A percentile compares a stretch with the other conserved stretches of the same genome.
Evolutionary conservation across 148 eudicot genomes (phyloP).

Genomic region (Hydrangea macrophylla): DNA sequence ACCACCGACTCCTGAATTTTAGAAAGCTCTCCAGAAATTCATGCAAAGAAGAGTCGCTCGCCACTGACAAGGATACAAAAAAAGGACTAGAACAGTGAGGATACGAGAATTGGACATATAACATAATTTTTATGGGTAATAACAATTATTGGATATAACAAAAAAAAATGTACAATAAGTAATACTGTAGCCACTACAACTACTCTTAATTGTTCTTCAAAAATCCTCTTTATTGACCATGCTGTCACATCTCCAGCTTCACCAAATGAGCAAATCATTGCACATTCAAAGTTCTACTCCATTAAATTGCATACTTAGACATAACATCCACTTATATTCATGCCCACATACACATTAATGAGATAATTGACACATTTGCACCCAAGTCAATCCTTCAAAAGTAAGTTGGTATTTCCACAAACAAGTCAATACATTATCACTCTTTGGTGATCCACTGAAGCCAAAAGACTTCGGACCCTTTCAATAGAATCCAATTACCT

Average conservation of each 20-base stretch:
- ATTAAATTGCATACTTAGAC: neutral
- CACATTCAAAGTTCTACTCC: neutral
- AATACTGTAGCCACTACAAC: no score
- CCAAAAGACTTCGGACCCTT: neutral
- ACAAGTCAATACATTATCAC: neutral
- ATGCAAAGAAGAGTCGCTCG: slow-evolving; percentile 67
- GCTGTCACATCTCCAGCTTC: slow-evolving; percentile 4
- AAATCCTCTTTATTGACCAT: no score
- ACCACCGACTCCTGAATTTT: slow-evolving; percentile 89
- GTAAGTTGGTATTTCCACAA: neutral
- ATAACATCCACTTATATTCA: no score
- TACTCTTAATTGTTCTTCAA: no score
- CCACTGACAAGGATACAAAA: slow-evolving; percentile 48
- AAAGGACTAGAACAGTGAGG: slow-evolving; percentile 16
- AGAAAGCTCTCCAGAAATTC: slow-evolving; percentile 83
- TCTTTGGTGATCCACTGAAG: neutral
- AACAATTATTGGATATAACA: no score
- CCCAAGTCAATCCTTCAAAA: neutral
- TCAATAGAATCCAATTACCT: neutral
- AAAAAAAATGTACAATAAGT: no score
- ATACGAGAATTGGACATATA: neutral
- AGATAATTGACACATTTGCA: neutral
- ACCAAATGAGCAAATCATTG: neutral
- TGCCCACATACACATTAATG: neutral
- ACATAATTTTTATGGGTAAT: no score